A percentile compares a stretch with the other conserved stretches of the same genome.
Evolutionary conservation across 306 rosid species (phyloP).

Genomic region (Casuarina equisetifolia): DNA sequence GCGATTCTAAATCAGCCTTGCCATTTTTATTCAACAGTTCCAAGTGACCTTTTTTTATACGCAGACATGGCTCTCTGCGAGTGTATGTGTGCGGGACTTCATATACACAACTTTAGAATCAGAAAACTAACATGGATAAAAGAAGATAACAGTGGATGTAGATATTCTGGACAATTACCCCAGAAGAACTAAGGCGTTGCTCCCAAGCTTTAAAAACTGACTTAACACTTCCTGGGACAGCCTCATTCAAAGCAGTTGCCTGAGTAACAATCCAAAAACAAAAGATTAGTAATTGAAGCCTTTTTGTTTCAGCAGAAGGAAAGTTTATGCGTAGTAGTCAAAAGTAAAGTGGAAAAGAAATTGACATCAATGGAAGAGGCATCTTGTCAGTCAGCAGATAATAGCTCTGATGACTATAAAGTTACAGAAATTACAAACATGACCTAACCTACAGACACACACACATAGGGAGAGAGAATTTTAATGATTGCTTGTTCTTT

Average conservation of each 20-base stretch:
- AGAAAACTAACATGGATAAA: not conserved
- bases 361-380: not conserved
- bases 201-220: constrained; percentile 98
- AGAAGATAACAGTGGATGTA: constrained; percentile 10
- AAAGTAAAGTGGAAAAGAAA: not conserved
- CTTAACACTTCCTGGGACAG: constrained; percentile 77
- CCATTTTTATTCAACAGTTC: not conserved
- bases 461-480: not conserved
- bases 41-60: not conserved
- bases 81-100: not conserved
- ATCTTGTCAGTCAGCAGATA: not conserved
- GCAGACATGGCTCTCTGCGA: not conserved
- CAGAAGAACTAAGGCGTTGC: constrained; percentile 68
- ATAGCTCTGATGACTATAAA: not conserved
- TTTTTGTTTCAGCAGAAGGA: not conserved
- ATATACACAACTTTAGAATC: not conserved
- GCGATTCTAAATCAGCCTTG: not conserved
- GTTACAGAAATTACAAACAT: not conserved
- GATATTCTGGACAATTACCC: constrained; percentile 44
- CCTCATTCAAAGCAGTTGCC: constrained; percentile 94
- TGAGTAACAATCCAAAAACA: constrained; percentile 13
- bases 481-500: not conserved
- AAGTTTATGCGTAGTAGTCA: not conserved
- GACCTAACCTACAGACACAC: not conserved
- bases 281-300: not conserved